Evolutionary conservation across 306 rosid species (phyloP), one percentile per base, ranked within the genome.

Genomic region (Herpetospermum pedunculosum): DNA sequence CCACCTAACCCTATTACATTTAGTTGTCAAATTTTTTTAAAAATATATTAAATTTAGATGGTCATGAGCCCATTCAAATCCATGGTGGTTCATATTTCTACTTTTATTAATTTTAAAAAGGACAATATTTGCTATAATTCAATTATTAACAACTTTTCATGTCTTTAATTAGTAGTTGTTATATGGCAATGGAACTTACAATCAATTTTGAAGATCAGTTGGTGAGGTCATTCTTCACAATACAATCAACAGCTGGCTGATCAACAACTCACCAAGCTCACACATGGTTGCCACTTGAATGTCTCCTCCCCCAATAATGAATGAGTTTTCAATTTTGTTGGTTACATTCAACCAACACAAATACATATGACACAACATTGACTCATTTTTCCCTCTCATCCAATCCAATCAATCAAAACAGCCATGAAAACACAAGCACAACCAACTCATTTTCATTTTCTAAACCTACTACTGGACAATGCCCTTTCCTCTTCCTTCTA

Each of bases 221-320:
- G 60, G 60, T 54, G 60, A 54, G 32, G 25, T 54, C 23, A 54
- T 54, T 54, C 60, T 11, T 54, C 7, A 54, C 18, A 54, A 60
- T 9, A 62, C 38, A 62, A 8, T 34, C 4, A n/a, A 60, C 43
- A 60, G 69, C 44, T 60, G 68, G 25, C 41, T 59, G 41, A 32
- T 59, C 68, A 60, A 60, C 68, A 16, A 18, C 40, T 57, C 13
- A 34, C 68, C 25, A 18, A 34, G 14, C 41, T 0, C n/a, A 32
- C 68, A 60, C 68, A 60, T 60, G 67, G 41, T 59, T 30, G 69
- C 43, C 13, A 34, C 69, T 60, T 60, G 44, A 62, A 32, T 34
- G 44, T 32, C 26, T 62, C 15, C 26, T 34, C 46, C 21, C 43
- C 6, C 44, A 62, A 34, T 62, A 62, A 62, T 62, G 46, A 32